Percentiles rank a stretch among this genome's conserved stretches.
These are phyloP conservation scores for Babesia bigemina DNA, from an alignment of 169 alveolate species.

Conservation along the genomic window DNA sequence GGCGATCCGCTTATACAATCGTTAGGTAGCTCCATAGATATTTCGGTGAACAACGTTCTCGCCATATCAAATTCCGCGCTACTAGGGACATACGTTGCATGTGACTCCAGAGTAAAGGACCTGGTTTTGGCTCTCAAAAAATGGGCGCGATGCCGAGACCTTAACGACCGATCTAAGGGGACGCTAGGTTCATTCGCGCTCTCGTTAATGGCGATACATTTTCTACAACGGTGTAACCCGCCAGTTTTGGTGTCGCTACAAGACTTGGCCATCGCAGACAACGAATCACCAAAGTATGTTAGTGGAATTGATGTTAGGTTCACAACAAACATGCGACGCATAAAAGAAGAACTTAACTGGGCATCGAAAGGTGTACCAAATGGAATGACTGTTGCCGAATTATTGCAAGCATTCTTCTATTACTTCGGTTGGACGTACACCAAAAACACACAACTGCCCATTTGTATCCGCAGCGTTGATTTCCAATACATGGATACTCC, in stretches of 20 bases:
- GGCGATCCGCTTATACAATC: slow-evolving; percentile 15
- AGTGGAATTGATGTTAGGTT: slow-evolving; percentile 77
- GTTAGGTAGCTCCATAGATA: slow-evolving; percentile 67
- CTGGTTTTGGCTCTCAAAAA: slow-evolving; percentile 77
- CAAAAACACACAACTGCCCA: slow-evolving; percentile 31
- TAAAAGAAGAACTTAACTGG: slow-evolving; percentile 63
- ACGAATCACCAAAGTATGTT: slow-evolving; percentile 74
- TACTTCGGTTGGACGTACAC: slow-evolving; percentile 62
- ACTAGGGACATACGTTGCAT: slow-evolving; percentile 75
- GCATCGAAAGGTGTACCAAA: slow-evolving; percentile 47
- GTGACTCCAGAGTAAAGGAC: slow-evolving; percentile 77
- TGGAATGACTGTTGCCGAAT: not conserved
- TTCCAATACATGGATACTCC: slow-evolving; percentile 27
- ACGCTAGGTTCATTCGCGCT: slow-evolving; percentile 81
- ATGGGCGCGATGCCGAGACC: slow-evolving; percentile 79
- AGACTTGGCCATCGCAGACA: slow-evolving; percentile 74
- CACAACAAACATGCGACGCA: slow-evolving; percentile 66
- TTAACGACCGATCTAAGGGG: slow-evolving; percentile 80
- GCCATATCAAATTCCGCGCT: slow-evolving; percentile 79
- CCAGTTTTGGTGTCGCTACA: slow-evolving; percentile 80
- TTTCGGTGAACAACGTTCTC: slow-evolving; percentile 78
- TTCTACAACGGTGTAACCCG: slow-evolving; percentile 76
- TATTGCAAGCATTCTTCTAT: slow-evolving; percentile 51
- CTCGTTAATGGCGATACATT: slow-evolving; percentile 79
- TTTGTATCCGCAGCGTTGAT: slow-evolving; percentile 63